Conservation (phyloP, 768 basidiomycete species). For the Podaxis pistillaris region DNA sequence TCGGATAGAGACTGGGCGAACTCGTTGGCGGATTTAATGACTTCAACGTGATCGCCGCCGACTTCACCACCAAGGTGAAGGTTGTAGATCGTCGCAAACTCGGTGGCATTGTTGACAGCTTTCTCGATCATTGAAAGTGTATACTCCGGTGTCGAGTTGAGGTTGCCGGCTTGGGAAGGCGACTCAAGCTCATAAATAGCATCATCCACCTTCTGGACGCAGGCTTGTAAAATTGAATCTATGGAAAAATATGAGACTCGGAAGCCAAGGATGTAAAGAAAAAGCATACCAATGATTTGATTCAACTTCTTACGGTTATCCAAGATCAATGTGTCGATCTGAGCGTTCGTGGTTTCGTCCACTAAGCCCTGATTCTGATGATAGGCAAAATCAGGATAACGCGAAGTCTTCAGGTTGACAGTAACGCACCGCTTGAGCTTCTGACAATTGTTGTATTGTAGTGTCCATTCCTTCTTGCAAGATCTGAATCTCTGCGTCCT, state of each 20-base stretch:
- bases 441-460: conserved; percentile 84
- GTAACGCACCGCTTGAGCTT: conserved; percentile 72
- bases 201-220: conserved; percentile 96
- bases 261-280: neutral
- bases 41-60: conserved; percentile 95
- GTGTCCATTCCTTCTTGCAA: conserved; percentile 94
- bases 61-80: conserved; percentile 82
- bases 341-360: conserved; percentile 91
- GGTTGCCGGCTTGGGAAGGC: conserved; percentile 89
- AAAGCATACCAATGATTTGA: conserved; percentile 78
- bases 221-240: conserved; percentile 97
- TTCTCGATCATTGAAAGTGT: conserved; percentile 99
- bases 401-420: neutral
- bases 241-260: conserved; percentile 18
- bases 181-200: conserved; percentile 98
- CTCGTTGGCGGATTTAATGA: conserved; percentile 97
- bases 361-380: conserved; percentile 78
- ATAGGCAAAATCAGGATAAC: conserved; percentile 14
- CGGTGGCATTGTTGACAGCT: conserved; percentile 89
- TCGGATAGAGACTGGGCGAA: conserved; percentile 92
- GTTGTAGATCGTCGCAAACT: conserved; percentile 94
- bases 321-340: conserved; percentile 94
- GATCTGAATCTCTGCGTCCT: conserved; percentile 95
- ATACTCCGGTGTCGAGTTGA: conserved; percentile 98
- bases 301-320: conserved; percentile 98